A percentile compares a stretch with the other conserved stretches of the same genome.
Conservation (phyloP, 805 yeast genomes). For the Kregervanrija fluxuum region DNA sequence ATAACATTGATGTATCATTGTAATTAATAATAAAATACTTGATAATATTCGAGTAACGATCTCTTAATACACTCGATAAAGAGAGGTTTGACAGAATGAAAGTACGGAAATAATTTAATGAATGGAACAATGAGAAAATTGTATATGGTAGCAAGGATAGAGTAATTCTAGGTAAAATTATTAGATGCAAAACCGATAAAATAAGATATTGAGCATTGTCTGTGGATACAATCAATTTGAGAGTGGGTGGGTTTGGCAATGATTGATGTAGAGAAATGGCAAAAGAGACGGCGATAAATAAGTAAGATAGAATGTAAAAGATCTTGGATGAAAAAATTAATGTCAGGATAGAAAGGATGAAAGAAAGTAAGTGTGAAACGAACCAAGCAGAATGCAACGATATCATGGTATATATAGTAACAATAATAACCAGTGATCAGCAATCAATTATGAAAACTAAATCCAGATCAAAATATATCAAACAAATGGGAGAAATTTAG, state of each 20-base stretch:
- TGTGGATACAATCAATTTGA: conserved; percentile 7
- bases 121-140: conserved; percentile 77
- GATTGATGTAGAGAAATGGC: conserved; percentile 69
- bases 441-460: conserved; percentile 19
- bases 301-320: conserved; percentile 53
- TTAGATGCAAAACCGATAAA: conserved; percentile 46
- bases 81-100: conserved; percentile 48
- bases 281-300: conserved; percentile 66
- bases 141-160: conserved; percentile 67
- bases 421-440: too few relatives aligned
- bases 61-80: too few relatives aligned
- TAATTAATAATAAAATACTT: too few relatives aligned
- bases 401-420: too few relatives aligned
- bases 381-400: conserved; percentile 77
- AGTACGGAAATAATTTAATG: conserved; percentile 59
- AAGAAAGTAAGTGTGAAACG: conserved; percentile 35
- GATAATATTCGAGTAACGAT: too few relatives aligned
- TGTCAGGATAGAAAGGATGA: conserved; percentile 31
- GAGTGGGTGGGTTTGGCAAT: conserved; percentile 16
- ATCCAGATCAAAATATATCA: neutral
- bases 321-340: conserved; percentile 28
- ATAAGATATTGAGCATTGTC: conserved; percentile 48
- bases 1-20: too few relatives aligned
- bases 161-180: conserved; percentile 50
- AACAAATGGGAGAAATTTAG: neutral